These are phyloP conservation scores for Favolaschia claudopus DNA, from an alignment of 768 basidiomycete species.

Conservation along the genomic window DNA sequence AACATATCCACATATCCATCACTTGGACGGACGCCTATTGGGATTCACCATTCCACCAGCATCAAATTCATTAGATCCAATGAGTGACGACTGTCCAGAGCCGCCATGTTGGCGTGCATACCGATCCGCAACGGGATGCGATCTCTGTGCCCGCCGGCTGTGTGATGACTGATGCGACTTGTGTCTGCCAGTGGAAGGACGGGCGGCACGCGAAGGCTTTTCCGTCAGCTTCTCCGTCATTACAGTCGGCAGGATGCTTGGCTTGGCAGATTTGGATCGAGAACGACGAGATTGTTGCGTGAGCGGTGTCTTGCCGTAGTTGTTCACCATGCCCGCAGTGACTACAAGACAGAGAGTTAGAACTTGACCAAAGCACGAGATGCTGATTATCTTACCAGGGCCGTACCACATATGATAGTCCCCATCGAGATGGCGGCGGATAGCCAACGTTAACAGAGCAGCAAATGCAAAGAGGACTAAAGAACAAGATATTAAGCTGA, in stretches of 20 bases:
- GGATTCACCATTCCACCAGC: constrained; percentile 26
- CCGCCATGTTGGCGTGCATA: constrained; percentile 16
- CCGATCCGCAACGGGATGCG: constrained; percentile 18
- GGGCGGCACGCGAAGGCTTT: constrained; percentile 3
- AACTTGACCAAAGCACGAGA: no score
- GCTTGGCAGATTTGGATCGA: constrained; percentile 7
- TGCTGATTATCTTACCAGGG: no score
- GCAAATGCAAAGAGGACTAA: constrained; percentile 21
- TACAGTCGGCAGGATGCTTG: constrained; percentile 22
- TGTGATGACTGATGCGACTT: constrained; percentile 15
- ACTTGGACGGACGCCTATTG: constrained; percentile 23
- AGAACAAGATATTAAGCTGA: neutral
- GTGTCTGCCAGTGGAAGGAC: constrained; percentile 14
- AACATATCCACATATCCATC: constrained; percentile 19
- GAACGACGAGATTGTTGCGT: no score
- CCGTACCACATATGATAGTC: constrained; percentile 49
- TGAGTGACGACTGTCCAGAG: constrained; percentile 27
- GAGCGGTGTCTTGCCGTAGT: constrained; percentile 23
- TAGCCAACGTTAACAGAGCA: constrained; percentile 15
- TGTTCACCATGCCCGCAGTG: constrained; percentile 41
- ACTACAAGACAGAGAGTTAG: no score
- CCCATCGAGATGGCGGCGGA: constrained; percentile 24
- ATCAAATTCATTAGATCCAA: constrained; percentile 22
- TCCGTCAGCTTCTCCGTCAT: constrained; percentile 24
- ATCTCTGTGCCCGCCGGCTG: constrained; percentile 14